Base-by-base conservation (phyloP, 352 stramenopile species). In the Phytophthora cactorum region DNA sequence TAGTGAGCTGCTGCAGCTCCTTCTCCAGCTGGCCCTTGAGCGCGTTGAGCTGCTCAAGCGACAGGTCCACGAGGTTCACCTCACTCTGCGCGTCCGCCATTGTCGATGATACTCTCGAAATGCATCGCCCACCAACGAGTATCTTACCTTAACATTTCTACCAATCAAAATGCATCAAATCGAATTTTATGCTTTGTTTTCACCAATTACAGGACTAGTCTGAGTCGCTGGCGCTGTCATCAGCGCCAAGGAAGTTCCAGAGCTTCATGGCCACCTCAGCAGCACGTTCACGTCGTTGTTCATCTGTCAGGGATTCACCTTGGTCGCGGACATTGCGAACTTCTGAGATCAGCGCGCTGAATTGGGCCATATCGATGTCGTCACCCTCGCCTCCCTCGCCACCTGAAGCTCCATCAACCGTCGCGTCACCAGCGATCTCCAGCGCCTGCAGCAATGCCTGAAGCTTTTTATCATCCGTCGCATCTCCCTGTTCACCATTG, bases 1-100 rank as follows among this genome's bases (percentile, higher is more conserved):
- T 66, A 52, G 78, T 90, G 2, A 94, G 70, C 67, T 93, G 82
- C 74, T 96, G 81, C 27, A 94, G 67, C 75, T 96, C 88, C 52
- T 90, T 81, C 75, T 96, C 88, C 53, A 93, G 70, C 74, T 98
- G 90, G 4, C 88, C 78, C 78, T 97, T 97, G 43, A 98, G 76
- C 72, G 91, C 77, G 71, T 92, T 96, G 14, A 98, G 84, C 86
- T 98, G 91, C 70, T 98, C 94, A 32, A 98, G 80, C 59, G 86
- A 92, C 78, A 98, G 88, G 52, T 92, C 80, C 74, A 92, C 82
- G 29, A 95, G 72, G 72, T 90, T 95, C 60, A 95, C 80, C 64
- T 91, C 83, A 51, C 59, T 74, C 64, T 79, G 66, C 50, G 54
- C 44, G 51, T 87, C 75, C 52, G 79, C 79, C 81, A 88, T 90